phyloP scores from a whole-genome alignment of 2,329 filamentous ascomycete genomes.

The Arthrobotrys musiformis region DNA sequence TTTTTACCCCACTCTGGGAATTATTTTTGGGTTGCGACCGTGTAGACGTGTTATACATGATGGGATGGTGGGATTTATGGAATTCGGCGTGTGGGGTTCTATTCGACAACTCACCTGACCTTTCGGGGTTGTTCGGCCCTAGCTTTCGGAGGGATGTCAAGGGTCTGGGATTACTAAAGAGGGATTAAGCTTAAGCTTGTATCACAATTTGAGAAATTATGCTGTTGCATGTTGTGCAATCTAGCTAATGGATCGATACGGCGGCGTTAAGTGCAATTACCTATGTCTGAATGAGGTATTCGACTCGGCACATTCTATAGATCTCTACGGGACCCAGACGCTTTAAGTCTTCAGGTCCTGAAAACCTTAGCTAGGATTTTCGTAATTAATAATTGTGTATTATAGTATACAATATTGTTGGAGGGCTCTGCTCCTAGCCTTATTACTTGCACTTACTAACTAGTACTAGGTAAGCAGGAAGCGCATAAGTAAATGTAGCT shows the following conservation, averaged over 20 bases:
- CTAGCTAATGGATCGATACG: background rate
- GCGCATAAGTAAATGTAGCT: no score
- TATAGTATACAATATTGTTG: no score
- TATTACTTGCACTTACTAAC: no score
- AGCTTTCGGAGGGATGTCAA: background rate
- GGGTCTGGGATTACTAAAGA: background rate
- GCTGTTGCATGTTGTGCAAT: background rate
- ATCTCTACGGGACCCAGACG: no score
- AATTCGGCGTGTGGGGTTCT: background rate
- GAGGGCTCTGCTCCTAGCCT: no score
- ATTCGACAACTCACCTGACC: background rate
- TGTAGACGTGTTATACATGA: background rate
- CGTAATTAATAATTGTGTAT: no score
- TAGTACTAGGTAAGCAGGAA: no score
- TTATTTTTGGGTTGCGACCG: background rate
- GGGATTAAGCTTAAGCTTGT: slow-evolving; percentile 17
- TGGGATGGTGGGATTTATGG: background rate
- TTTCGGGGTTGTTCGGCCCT: background rate
- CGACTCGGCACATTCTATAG: background rate
- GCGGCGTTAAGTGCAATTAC: background rate
- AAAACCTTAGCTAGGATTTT: no score
- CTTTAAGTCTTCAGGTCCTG: no score
- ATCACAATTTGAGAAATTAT: background rate
- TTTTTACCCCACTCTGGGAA: background rate
- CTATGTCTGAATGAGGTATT: background rate